Percentiles rank a stretch among this genome's conserved stretches.
Evolutionary conservation across 2,329 filamentous ascomycete genomes (phyloP).

Genomic region (Cordyceps cicadae): DNA sequence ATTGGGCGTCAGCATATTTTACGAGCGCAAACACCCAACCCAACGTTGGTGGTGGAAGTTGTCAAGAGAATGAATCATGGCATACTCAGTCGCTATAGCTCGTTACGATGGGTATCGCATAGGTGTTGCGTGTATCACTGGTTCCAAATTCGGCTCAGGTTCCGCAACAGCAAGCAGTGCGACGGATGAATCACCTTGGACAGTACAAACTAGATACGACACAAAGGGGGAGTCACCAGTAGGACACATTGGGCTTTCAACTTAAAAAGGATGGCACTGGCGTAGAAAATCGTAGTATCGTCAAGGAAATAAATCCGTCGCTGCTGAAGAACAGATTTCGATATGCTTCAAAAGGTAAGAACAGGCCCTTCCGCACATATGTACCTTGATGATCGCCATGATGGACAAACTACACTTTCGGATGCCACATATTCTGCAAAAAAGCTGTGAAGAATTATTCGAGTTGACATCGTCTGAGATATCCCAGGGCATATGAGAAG

Average conservation of each 20-base stretch:
- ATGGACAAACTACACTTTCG: not conserved
- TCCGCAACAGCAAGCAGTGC: not conserved
- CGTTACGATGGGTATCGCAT: not conserved
- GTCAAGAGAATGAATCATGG: not conserved
- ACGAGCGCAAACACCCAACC: not conserved
- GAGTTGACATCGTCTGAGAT: slow-evolving; percentile 5
- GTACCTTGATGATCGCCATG: not conserved
- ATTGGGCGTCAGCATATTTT: not conserved
- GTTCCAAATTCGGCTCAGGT: not conserved
- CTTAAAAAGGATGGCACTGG: not conserved
- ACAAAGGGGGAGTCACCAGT: too few relatives aligned
- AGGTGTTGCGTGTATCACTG: too few relatives aligned
- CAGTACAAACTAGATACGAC: not conserved
- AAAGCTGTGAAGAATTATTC: slow-evolving; percentile 1
- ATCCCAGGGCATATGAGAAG: not conserved
- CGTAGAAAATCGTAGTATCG: not conserved
- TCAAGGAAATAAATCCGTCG: not conserved
- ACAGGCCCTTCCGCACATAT: too few relatives aligned
- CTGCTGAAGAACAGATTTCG: not conserved
- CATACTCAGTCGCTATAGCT: not conserved
- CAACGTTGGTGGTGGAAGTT: not conserved
- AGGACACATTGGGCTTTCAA: not conserved
- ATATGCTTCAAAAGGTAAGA: not conserved
- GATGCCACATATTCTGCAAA: not conserved
- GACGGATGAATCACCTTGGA: not conserved